Evolutionary conservation across 495 filamentous ascomycete species (phyloP), one percentile per base, ranked within the genome.

Genomic region (Bryoglossum gracile): DNA sequence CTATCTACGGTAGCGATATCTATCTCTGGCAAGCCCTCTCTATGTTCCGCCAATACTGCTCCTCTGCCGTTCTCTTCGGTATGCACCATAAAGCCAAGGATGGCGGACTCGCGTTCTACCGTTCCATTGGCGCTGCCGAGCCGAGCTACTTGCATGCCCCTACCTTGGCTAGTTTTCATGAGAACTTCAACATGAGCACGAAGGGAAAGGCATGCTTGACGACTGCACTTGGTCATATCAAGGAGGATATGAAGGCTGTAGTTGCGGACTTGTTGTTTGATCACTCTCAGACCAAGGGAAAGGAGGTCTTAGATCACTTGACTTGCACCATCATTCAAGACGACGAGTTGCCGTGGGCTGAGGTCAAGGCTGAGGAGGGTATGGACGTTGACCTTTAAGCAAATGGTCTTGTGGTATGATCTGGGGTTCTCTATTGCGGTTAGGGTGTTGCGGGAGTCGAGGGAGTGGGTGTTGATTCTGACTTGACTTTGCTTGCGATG

Each of bases 81-180:
- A 53, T 32, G 1, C 57, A 59, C 28, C 55, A 54, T 39, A 25
- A 22, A 16, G 57, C 54, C 16, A 19, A 11, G 6, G 68, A 70
- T 48, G 63, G 66, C 21, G 67, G 67, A 5, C 35, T 57, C 1
- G 16, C 19, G 0, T 63, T 73, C 30, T 70, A 69, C 24, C 61
- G 59, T 8, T 38, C 55, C 3, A 59, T 73, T 26, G 55, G 48
- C 2, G 57, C 49, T 0, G 16, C 48, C 4, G 50, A 58, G 1
- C n/a, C n/a, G n/a, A n/a, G n/a, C n/a, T 70, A 67, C 39, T 32
- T 68, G 6, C 24, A 37, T 13, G 47, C 53, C 3, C 40, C 48
- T 1, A 53, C 37, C 5, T 38, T 57, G 14, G 18, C 36, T 0
- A 37, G 36, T 22, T 62, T 66, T 41, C 43, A 62, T 47, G 28